Evolutionary conservation across 2,329 filamentous ascomycete species (phyloP), one percentile per base, ranked within the genome.

Genomic region (Scolecobasidium constrictum): DNA sequence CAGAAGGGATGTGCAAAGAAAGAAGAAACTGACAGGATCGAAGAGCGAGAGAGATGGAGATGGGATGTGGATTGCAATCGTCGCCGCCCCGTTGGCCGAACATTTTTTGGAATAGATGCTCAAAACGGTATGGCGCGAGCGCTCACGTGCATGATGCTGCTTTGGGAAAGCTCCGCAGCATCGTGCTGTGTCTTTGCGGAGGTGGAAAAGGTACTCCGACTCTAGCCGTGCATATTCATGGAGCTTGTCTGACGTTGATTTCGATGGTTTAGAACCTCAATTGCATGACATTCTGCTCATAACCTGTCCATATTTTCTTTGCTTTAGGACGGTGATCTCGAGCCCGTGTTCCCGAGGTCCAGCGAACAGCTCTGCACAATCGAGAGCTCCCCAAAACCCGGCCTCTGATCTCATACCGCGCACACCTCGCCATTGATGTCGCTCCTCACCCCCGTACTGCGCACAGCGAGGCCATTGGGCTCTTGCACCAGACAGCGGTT

Each of bases 381-480:
- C n/a, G n/a, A n/a, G n/a, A n/a, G 54, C 53, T 54, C 56, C 37
- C 9, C 11, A 18, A 51, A 41, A 28, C 22, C 22, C 19, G 13
- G 19, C 16, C 13, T 19, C 43, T 18, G 6, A 18, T 16, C 48
- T 18, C 33, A 42, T 18, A 48, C 47, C 38, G 40, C 47, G 21
- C 7, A 26, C 34, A 42, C 26, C 18, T n/a, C 26, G 22, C 35
- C 21, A 41, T 38, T 23, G 19, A 71, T 71, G 67, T 67, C 67
- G 53, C 57, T 68, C 48, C 61, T 61, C 53, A 56, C 58, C 44
- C 54, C 58, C 38, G 56, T 63, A 50, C 55, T 57, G 56, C 56
- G 64, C 44, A 48, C 57, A 53, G 58, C 63, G 44, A 54, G 57
- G 47, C 59, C 57, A 58, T 55, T 59, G 56, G 62, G 55, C 52